Evolutionary conservation across 2,329 filamentous ascomycete species (phyloP), one percentile per base, ranked within the genome.

Genomic region (Ambrosiella xylebori): DNA sequence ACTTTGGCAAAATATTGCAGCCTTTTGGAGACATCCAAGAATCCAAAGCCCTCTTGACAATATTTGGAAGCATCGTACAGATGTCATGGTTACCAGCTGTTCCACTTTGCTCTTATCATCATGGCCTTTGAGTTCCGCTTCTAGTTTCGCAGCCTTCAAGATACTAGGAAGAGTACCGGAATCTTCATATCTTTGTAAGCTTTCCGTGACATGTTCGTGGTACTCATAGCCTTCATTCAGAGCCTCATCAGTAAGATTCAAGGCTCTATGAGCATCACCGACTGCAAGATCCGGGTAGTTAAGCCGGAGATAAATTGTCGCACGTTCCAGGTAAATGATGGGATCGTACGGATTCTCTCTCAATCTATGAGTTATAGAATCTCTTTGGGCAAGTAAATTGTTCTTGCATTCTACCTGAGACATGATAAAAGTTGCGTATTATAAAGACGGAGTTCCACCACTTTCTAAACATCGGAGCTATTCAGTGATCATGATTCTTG

Each of bases 261-360:
- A 76, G 1, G 90, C 89, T 58, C 86, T 84, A 68, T 97, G 97
- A 4, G 88, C 88, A 73, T 96, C 90, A 39, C 88, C 88, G 9
- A 85, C 84, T 4, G 89, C 89, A 44, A 98, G 79, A 68, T 98
- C 93, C 0, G 88, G 88, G 68, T 95, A 97, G 41, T 82, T 87
- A 52, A 96, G 76, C 51, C 81, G 74, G 13, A 82, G 78, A 68
- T 96, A 82, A 47, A 85, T 74, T 39, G 78, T 72, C 27, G 88
- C 88, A 38, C 90, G 80, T 62, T 84, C 77, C 58, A 86, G 73
- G 63, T 83, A 84, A 7, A 84, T 72, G 57, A 85, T 73, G 40
- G 81, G 68, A 64, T 85, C 80, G 65, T 83, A 84, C 1, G 81
- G 76, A 3, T 71, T 68, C 7, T 70, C 71, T 8, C 68, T 67